Conservation (phyloP, 495 filamentous ascomycete genomes). For the Aspergillus leporis region DNA sequence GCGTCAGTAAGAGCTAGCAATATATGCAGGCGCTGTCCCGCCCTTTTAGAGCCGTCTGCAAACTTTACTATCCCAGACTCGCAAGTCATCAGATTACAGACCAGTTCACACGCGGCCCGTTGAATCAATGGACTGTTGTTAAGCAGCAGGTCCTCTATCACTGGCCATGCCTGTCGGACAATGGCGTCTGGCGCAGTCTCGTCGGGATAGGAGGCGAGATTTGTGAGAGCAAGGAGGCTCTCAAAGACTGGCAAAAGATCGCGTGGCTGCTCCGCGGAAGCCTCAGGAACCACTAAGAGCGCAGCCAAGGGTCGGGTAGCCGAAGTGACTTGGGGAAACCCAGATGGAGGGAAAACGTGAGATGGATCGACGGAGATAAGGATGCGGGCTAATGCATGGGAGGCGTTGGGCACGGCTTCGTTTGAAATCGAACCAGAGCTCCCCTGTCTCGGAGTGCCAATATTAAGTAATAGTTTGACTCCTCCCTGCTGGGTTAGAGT, state of each 20-base stretch:
- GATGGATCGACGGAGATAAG: slow-evolving; percentile 85
- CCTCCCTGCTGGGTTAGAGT: slow-evolving; percentile 87
- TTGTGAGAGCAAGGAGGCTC: slow-evolving; percentile 86
- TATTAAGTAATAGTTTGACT: slow-evolving; percentile 75
- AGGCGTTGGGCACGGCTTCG: slow-evolving; percentile 59
- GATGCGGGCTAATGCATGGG: slow-evolving; percentile 88
- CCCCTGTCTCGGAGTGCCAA: slow-evolving; percentile 59
- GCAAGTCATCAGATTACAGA: slow-evolving; percentile 87
- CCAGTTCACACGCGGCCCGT: slow-evolving; percentile 80
- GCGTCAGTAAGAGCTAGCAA: slow-evolving; percentile 84
- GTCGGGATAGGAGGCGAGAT: slow-evolving; percentile 79
- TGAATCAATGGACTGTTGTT: slow-evolving; percentile 73
- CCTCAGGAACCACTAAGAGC: slow-evolving; percentile 60
- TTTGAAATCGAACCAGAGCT: slow-evolving; percentile 33
- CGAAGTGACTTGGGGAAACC: slow-evolving; percentile 68
- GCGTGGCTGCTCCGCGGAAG: slow-evolving; percentile 59
- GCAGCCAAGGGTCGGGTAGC: slow-evolving; percentile 77
- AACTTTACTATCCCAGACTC: slow-evolving; percentile 74
- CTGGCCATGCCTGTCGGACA: slow-evolving; percentile 67
- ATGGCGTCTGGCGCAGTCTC: slow-evolving; percentile 67
- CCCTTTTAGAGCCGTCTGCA: slow-evolving; percentile 65
- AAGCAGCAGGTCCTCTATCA: slow-evolving; percentile 80
- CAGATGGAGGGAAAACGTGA: slow-evolving; percentile 78
- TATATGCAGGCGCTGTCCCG: slow-evolving; percentile 73
- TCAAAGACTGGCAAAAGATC: slow-evolving; percentile 92